Percentiles rank a stretch among this genome's conserved stretches.
These are phyloP conservation scores for Boletus subparvulus DNA, from an alignment of 768 basidiomycete species.

Conservation along the genomic window DNA sequence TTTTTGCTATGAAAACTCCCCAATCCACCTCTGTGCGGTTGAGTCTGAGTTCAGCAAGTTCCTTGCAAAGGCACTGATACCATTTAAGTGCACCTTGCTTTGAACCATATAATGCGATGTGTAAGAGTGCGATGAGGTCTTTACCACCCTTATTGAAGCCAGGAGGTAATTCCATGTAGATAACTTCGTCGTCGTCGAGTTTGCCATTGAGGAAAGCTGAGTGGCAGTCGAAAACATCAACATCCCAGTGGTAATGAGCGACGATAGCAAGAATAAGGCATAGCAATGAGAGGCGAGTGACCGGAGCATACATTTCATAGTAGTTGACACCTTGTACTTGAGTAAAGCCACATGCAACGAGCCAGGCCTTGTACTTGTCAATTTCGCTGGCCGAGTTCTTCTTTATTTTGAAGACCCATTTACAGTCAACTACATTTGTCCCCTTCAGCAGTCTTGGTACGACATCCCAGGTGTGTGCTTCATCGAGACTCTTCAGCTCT, in stretches of 20 bases:
- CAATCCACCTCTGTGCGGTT: not conserved
- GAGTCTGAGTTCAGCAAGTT: not conserved
- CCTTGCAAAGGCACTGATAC: not conserved
- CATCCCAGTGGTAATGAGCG: not conserved
- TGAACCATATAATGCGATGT: not conserved
- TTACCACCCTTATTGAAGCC: constrained; percentile 15
- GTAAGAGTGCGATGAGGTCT: constrained; percentile 12
- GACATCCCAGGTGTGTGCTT: not conserved
- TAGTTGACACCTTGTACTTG: not conserved
- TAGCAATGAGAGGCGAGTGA: not conserved
- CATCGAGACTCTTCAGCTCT: too few relatives aligned
- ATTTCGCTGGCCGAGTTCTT: constrained; percentile 35
- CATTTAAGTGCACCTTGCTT: constrained; percentile 12
- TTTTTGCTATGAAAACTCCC: not conserved
- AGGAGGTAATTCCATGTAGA: constrained; percentile 45
- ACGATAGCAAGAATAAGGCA: not conserved
- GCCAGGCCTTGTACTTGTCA: constrained; percentile 8
- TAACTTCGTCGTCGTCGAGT: constrained; percentile 20
- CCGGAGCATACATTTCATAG: not conserved
- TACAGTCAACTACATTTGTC: constrained; percentile 13
- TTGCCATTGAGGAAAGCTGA: not conserved
- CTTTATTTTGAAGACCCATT: constrained; percentile 47
- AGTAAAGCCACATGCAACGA: not conserved
- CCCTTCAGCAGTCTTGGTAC: not conserved
- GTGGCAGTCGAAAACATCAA: not conserved